These are phyloP conservation scores for Ceratocystis harringtonii DNA, from an alignment of 2,329 filamentous ascomycete genomes.

Conservation along the genomic window DNA sequence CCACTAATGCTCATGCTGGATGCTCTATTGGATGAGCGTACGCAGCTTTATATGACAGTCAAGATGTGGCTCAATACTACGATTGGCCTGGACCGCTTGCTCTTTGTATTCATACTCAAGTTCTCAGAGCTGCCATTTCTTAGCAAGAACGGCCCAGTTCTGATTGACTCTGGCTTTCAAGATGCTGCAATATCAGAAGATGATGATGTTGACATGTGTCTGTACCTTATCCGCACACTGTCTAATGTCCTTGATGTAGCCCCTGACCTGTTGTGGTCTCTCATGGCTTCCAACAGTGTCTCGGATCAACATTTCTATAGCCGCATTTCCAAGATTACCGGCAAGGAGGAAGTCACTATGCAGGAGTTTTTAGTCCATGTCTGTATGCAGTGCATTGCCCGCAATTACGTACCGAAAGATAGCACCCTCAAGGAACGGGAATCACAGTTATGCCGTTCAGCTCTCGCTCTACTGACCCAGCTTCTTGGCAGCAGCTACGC, in stretches of 20 bases:
- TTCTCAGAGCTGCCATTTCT: slow-evolving; percentile 42
- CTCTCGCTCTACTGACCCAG: slow-evolving; percentile 54
- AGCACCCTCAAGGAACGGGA: slow-evolving; percentile 32
- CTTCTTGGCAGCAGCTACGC: slow-evolving; percentile 52
- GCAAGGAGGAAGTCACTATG: slow-evolving; percentile 40
- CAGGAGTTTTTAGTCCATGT: slow-evolving; percentile 54
- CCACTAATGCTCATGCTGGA: slow-evolving; percentile 75
- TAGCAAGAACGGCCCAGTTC: slow-evolving; percentile 16
- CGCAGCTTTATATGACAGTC: slow-evolving; percentile 60
- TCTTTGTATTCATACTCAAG: slow-evolving; percentile 45
- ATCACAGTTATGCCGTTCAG: slow-evolving; percentile 54
- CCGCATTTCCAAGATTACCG: slow-evolving; percentile 32
- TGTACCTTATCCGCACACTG: slow-evolving; percentile 64
- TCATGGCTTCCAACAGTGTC: slow-evolving; percentile 48
- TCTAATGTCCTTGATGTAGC: slow-evolving; percentile 56
- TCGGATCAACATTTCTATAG: slow-evolving; percentile 30
- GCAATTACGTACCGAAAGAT: slow-evolving; percentile 26
- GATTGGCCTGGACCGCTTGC: slow-evolving; percentile 48
- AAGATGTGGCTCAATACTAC: slow-evolving; percentile 65
- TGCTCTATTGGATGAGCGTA: slow-evolving; percentile 54
- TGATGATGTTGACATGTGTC: slow-evolving; percentile 59
- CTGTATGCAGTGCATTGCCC: slow-evolving; percentile 47
- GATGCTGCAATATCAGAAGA: slow-evolving; percentile 29
- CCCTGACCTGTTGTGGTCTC: slow-evolving; percentile 53
- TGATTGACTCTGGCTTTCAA: slow-evolving; percentile 6